A percentile compares a stretch with the other conserved stretches of the same genome.
Evolutionary conservation across 257 asterid genomes (phyloP).

Genomic region (Paraleonurus japonicus): DNA sequence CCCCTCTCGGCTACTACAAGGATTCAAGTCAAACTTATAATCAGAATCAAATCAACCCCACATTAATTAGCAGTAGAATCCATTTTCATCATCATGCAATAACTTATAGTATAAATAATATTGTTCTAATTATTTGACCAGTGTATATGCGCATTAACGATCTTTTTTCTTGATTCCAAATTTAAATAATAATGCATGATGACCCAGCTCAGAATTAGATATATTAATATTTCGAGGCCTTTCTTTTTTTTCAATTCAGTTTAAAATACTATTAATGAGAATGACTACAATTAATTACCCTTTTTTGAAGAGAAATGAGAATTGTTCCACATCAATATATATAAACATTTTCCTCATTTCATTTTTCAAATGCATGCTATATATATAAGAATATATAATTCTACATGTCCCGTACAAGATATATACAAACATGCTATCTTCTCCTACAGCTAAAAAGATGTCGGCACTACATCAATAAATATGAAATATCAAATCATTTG

Average conservation of each 20-base stretch:
- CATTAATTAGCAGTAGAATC: not conserved
- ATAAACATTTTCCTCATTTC: no score
- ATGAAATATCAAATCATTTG: not conserved
- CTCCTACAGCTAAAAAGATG: not conserved
- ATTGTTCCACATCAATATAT: no score
- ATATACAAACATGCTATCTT: not conserved
- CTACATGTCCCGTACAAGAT: not conserved
- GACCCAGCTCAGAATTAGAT: not conserved
- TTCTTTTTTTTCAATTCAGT: not conserved
- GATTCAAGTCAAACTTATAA: not conserved
- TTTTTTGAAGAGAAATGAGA: no score
- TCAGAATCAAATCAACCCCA: not conserved
- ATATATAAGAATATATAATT: not conserved
- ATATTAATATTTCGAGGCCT: no score
- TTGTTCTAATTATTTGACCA: no score
- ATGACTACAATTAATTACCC: not conserved
- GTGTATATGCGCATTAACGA: no score
- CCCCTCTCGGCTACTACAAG: conserved; percentile 62
- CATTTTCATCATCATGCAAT: not conserved
- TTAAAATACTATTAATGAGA: not conserved
- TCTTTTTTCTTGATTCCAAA: not conserved
- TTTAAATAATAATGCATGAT: not conserved
- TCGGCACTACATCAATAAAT: not conserved
- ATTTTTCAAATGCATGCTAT: not conserved
- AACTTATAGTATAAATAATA: no score